phyloP scores from a whole-genome alignment of 495 filamentous ascomycete species.

The Trichoderma erinaceum region DNA sequence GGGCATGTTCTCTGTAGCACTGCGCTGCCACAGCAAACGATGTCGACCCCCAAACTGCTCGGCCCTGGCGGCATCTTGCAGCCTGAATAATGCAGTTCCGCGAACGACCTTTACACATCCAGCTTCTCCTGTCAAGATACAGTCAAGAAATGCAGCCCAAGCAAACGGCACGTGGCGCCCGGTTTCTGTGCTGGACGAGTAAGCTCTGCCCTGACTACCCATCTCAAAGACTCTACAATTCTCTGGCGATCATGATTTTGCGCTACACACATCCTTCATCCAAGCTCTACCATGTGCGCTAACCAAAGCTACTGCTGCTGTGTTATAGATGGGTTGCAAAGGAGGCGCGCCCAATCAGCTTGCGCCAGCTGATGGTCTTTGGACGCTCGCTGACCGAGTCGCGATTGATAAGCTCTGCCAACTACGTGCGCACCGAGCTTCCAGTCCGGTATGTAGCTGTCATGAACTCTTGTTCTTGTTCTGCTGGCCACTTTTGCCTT shows the following conservation, averaged over 20 bases:
- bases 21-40: constrained; percentile 39
- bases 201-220: constrained; percentile 29
- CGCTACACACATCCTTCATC: neutral
- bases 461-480: neutral
- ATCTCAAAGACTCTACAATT: neutral
- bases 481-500: neutral
- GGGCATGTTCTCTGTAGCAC: constrained; percentile 42
- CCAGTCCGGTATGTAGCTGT: constrained; percentile 62
- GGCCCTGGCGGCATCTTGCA: neutral
- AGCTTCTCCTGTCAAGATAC: neutral
- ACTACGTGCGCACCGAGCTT: constrained; percentile 93
- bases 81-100: neutral
- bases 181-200: constrained; percentile 83
- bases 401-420: constrained; percentile 85
- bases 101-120: neutral
- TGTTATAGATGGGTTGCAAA: constrained; percentile 72
- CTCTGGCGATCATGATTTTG: neutral
- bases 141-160: neutral
- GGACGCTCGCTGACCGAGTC: constrained; percentile 80
- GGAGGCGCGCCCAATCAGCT: constrained; percentile 77
- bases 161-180: constrained; percentile 64
- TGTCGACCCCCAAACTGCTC: constrained; percentile 22
- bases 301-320: neutral
- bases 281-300: constrained; percentile 14
- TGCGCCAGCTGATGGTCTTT: constrained; percentile 93